Conservation (phyloP, 139 green algal genomes). For the Asterochloris sp. region DNA sequence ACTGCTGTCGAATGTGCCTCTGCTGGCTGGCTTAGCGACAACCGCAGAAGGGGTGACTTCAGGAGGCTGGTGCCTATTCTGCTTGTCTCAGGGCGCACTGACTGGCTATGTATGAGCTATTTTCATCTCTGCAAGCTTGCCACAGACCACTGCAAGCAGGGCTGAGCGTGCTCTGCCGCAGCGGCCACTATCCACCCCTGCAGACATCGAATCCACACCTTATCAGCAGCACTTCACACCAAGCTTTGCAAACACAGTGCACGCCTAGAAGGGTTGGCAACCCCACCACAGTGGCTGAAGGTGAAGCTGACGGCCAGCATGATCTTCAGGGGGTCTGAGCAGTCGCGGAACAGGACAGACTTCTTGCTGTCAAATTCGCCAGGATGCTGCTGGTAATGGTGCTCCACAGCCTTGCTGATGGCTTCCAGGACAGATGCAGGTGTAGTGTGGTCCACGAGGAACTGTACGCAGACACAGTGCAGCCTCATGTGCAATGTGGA, state of each 20-base stretch:
- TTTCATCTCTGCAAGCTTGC: background rate
- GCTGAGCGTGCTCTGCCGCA: slow-evolving; percentile 5
- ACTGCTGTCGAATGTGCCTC: too few relatives aligned
- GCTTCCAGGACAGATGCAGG: slow-evolving; percentile 14
- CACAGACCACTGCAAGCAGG: slow-evolving; percentile 6
- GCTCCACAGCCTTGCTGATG: background rate
- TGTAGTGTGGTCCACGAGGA: slow-evolving; percentile 17
- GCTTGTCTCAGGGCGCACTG: background rate
- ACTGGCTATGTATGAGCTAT: background rate
- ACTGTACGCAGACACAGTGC: slow-evolving; percentile 1
- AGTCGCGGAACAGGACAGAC: background rate
- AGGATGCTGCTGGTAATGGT: background rate
- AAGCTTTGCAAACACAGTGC: background rate
- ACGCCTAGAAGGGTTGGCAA: background rate
- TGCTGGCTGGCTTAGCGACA: background rate
- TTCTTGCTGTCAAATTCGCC: slow-evolving; percentile 6
- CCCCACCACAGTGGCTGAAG: slow-evolving; percentile 31
- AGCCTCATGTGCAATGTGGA: background rate
- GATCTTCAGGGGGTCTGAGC: slow-evolving; percentile 29
- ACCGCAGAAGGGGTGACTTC: background rate
- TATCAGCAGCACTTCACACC: background rate
- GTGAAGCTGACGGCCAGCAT: slow-evolving; percentile 28
- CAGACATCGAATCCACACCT: background rate
- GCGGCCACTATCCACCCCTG: slow-evolving; percentile 2
- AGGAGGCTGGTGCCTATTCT: too few relatives aligned